A percentile compares a stretch with the other conserved stretches of the same genome.
These are phyloP conservation scores for Rhizopogon vulgaris DNA, from an alignment of 768 basidiomycete genomes.

Conservation along the genomic window DNA sequence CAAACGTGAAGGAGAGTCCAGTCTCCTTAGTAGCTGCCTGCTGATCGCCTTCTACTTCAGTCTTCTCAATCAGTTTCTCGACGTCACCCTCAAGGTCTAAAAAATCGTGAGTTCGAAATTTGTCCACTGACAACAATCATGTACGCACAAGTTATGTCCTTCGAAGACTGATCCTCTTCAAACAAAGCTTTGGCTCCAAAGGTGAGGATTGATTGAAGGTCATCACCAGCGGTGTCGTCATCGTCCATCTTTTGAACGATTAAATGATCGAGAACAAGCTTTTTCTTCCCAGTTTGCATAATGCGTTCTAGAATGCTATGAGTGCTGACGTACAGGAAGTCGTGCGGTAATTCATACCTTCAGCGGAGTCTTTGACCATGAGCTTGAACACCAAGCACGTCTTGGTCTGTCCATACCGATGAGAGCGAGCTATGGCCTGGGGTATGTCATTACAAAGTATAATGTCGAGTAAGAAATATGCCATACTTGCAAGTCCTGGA, in stretches of 20 bases:
- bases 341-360: constrained; percentile 45
- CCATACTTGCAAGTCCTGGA: constrained; percentile 79
- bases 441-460: constrained; percentile 4
- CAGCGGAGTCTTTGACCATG: constrained; percentile 91
- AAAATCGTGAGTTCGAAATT: background rate
- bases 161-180: constrained; percentile 46
- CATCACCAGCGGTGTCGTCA: constrained; percentile 64
- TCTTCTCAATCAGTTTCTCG: constrained; percentile 80
- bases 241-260: constrained; percentile 97
- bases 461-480: background rate
- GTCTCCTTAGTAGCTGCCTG: constrained; percentile 42
- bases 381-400: constrained; percentile 93
- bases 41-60: constrained; percentile 65
- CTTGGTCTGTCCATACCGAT: constrained; percentile 93
- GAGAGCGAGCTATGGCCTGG: constrained; percentile 90
- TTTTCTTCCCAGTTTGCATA: constrained; percentile 90
- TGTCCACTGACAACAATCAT: background rate
- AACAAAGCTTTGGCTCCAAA: constrained; percentile 87
- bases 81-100: constrained; percentile 78
- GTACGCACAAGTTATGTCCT: constrained; percentile 65
- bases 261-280: constrained; percentile 88
- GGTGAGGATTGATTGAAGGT: constrained; percentile 84
- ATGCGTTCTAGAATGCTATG: constrained; percentile 65
- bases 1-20: constrained; percentile 73
- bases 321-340: background rate